Evolutionary conservation across 805 yeast species (phyloP), one percentile per base, ranked within the genome.

Genomic region (Kazachstania bromeliacearum): DNA sequence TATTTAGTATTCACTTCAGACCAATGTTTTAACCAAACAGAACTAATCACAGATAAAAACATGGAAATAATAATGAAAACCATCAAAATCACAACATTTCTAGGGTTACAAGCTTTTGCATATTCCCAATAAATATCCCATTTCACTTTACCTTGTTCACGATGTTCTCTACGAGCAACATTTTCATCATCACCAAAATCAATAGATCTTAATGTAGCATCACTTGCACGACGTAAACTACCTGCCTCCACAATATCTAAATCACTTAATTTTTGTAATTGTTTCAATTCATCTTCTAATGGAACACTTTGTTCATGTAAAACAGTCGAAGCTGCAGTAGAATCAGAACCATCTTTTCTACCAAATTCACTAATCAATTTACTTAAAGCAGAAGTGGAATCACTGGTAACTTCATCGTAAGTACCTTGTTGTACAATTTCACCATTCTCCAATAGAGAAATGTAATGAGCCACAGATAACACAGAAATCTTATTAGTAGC

Each of bases 1-100:
- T 62, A 55, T 30, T 58, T 62, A 3, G 88, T 70, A 54, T 89
- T 92, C 16, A 81, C 74, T 56, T 92, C 99, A 9, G 97, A 84
- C 98, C 98, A 92, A 59, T 85, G 85, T 59, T 92, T 92, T 51
- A 92, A 73, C 99, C 99, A 92, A 36, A 89, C 73, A 55, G 79
- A 87, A 25, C 87, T 77, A 31, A 64, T 63, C 34, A 85, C 89
- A 39, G 77, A 70, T 34, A 77, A 51, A 8, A 69, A 54, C 71
- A 75, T 80, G 0, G 84, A 69, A 4, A 70, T 32, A n/a, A 80
- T 51, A 42, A 82, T 68, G 44, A 75, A 67, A 0, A 54, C 35
- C 34, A 85, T 46, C 53, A 78, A 79, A 2, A 80, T 47, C 0
- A 66, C 18, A 13, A 87, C 94, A 42, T 73, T 75, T 34, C 52